A percentile compares a stretch with the other conserved stretches of the same genome.
These are phyloP conservation scores for Boletus vinaceobasis DNA, from an alignment of 768 basidiomycete species.

Conservation along the genomic window DNA sequence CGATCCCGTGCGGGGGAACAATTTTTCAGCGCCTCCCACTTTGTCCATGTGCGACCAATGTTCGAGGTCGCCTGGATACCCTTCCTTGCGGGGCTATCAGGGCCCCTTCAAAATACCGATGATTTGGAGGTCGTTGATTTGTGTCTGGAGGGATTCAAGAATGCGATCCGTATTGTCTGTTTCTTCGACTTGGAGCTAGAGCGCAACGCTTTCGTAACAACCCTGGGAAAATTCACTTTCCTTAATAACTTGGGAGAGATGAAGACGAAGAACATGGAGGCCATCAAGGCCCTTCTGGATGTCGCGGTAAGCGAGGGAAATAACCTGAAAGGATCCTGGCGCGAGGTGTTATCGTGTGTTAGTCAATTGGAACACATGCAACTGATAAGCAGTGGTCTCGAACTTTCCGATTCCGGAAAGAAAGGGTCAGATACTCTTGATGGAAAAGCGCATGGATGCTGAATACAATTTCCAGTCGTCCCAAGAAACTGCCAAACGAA, in stretches of 20 bases:
- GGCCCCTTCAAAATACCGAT: constrained; percentile 91
- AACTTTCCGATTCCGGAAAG: constrained; percentile 72
- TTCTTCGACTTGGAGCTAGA: constrained; percentile 97
- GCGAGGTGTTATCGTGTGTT: constrained; percentile 93
- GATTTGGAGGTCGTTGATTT: constrained; percentile 89
- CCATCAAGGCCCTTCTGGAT: constrained; percentile 92
- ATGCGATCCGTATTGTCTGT: constrained; percentile 94
- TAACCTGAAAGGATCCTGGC: constrained; percentile 93
- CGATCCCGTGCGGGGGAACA: constrained; percentile 77
- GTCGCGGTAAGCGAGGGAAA: constrained; percentile 97
- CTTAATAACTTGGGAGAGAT: constrained; percentile 97
- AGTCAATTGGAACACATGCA: constrained; percentile 99
- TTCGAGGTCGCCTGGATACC: constrained; percentile 99
- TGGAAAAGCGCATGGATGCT: background rate
- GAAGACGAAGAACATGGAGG: constrained; percentile 99
- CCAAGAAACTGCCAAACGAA: constrained; percentile 74
- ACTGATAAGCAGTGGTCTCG: constrained; percentile 87
- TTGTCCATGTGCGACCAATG: constrained; percentile 96
- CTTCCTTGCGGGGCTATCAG: constrained; percentile 92
- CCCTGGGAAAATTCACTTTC: constrained; percentile 95
- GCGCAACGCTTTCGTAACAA: constrained; percentile 98
- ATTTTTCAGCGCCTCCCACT: constrained; percentile 95
- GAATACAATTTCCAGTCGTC: constrained; percentile 28
- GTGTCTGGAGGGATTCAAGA: constrained; percentile 93
- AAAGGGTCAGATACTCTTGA: constrained; percentile 60